These are phyloP conservation scores for Ambrosia hybrid DNA, from an alignment of 140 eudicot species.

Conservation along the genomic window DNA sequence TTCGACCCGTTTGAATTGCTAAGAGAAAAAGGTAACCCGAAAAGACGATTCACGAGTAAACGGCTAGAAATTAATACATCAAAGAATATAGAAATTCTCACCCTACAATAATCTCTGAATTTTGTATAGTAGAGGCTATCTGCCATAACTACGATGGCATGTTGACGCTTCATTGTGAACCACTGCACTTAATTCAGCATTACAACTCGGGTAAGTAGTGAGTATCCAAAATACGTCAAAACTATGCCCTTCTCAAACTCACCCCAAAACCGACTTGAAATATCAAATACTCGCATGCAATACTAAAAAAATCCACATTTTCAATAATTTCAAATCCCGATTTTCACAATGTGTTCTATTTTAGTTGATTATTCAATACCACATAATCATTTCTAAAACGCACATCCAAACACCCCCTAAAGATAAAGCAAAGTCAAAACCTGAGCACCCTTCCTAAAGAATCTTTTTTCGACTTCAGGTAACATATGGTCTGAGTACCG, in stretches of 20 bases:
- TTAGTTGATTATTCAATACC: no score
- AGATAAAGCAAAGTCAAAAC: slow-evolving; percentile 29
- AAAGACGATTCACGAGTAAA: neutral
- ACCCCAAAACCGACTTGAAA: neutral
- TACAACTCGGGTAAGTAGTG: neutral
- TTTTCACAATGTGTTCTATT: no score
- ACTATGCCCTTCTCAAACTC: no score
- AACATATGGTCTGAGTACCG: slow-evolving; percentile 80
- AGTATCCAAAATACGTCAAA: neutral
- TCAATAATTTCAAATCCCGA: neutral
- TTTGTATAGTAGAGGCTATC: slow-evolving; percentile 69
- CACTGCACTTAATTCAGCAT: slow-evolving; percentile 44
- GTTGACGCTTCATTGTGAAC: slow-evolving; percentile 91
- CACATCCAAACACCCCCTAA: slow-evolving; percentile 1
- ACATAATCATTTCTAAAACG: neutral
- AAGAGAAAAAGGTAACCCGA: neutral
- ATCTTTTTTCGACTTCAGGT: slow-evolving; percentile 85
- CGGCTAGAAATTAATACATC: neutral
- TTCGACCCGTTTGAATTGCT: neutral
- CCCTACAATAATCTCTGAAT: slow-evolving; percentile 74
- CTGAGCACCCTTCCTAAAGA: slow-evolving; percentile 92
- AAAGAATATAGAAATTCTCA: slow-evolving; percentile 14
- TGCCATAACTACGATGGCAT: slow-evolving; percentile 72
- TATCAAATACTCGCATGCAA: neutral
- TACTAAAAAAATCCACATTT: neutral